phyloP scores from a whole-genome alignment of 345 rosid genomes.

The Sisymbrium irio region DNA sequence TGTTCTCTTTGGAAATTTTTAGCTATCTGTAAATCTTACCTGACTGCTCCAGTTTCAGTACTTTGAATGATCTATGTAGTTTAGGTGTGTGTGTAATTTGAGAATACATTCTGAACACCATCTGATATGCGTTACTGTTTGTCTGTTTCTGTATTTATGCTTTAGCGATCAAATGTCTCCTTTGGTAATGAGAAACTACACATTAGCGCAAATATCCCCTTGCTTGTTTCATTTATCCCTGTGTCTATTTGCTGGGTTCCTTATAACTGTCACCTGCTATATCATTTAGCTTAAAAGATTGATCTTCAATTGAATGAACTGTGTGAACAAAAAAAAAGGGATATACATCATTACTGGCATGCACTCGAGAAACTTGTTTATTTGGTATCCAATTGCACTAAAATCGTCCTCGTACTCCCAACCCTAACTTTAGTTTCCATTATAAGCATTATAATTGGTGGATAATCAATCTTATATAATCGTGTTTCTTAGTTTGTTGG shows the following conservation, averaged over 20 bases:
- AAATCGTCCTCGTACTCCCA: not conserved
- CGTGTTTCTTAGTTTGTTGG: not conserved
- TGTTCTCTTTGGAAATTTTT: not conserved
- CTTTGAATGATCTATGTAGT: constrained; percentile 9
- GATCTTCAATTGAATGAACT: not conserved
- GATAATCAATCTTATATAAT: not conserved
- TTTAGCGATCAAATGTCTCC: not conserved
- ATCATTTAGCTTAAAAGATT: not conserved
- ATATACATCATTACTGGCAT: not conserved
- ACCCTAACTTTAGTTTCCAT: not conserved
- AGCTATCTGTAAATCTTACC: not conserved
- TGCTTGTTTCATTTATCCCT: not conserved
- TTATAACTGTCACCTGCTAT: not conserved
- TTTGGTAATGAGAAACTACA: not conserved
- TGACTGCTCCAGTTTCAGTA: not conserved
- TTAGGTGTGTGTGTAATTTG: not conserved
- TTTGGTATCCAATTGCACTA: constrained; percentile 7
- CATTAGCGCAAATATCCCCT: not conserved
- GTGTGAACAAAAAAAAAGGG: not conserved
- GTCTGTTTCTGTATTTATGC: not conserved
- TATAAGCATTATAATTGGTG: not conserved
- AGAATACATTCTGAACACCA: not conserved
- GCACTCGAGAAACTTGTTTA: not conserved
- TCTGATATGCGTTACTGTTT: not conserved
- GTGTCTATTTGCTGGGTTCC: constrained; percentile 4